These are phyloP conservation scores for Boletus sp. DNA, from an alignment of 768 basidiomycete species.

Conservation along the genomic window DNA sequence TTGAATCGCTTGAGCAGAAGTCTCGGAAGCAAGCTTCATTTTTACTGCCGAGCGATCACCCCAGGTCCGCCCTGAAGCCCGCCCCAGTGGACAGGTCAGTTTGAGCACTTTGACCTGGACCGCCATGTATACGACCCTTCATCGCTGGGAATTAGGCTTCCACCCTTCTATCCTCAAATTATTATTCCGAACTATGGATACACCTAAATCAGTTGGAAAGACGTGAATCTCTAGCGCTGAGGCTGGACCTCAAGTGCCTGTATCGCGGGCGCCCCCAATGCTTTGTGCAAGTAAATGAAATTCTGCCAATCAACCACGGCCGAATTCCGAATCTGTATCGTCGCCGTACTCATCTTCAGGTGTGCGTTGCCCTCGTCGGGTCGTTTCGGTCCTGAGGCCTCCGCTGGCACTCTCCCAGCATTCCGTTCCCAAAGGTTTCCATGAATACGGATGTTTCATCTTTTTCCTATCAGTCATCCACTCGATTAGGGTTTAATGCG, in stretches of 20 bases:
- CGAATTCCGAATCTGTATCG: conserved; percentile 5
- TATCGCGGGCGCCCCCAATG: background rate
- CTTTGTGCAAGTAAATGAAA: conserved; percentile 1
- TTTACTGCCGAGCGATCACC: conserved; percentile 25
- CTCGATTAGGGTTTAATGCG: conserved; percentile 21
- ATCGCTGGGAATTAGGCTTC: background rate
- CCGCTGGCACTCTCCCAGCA: conserved; percentile 9
- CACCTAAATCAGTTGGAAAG: background rate
- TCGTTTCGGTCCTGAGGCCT: conserved; percentile 6
- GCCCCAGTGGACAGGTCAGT: background rate
- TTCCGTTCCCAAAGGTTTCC: conserved; percentile 13
- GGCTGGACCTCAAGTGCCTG: conserved; percentile 23
- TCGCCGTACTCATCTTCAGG: background rate
- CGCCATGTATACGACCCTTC: background rate
- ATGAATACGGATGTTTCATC: conserved; percentile 18
- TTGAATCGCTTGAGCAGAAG: conserved; percentile 27
- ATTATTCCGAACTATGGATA: background rate
- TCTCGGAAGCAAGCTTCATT: conserved; percentile 20
- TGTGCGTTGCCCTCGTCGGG: background rate
- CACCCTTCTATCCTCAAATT: background rate
- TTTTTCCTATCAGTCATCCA: conserved; percentile 7
- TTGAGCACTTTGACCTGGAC: background rate
- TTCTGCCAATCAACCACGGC: conserved; percentile 2
- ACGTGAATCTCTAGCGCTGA: conserved; percentile 9
- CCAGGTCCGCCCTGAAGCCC: background rate